phyloP scores from a whole-genome alignment of 352 stramenopile species.

The Phytophthora chlamydospora region DNA sequence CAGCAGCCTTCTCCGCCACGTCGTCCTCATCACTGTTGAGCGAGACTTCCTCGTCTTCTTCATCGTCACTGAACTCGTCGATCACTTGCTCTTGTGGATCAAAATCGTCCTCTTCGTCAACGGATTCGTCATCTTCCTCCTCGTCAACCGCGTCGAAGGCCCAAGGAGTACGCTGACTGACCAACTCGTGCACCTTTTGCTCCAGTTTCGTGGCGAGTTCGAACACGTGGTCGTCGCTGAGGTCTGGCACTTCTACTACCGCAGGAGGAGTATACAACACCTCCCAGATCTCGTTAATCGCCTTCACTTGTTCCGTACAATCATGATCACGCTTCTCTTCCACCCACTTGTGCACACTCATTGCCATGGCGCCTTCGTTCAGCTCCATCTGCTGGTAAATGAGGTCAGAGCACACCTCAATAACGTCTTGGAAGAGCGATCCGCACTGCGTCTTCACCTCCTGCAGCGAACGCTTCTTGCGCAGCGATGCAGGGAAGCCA shows the following conservation, averaged over 20 bases:
- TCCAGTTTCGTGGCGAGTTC: conserved; percentile 53
- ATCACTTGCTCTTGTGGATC: conserved; percentile 32
- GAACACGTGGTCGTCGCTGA: conserved; percentile 53
- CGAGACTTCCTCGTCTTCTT: conserved; percentile 19
- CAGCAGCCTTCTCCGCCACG: conserved; percentile 4
- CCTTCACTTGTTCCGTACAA: conserved; percentile 70
- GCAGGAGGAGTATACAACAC: conserved; percentile 65
- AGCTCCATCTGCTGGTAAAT: conserved; percentile 77
- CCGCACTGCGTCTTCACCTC: conserved; percentile 79
- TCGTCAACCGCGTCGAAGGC: conserved; percentile 46
- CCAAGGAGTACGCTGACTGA: conserved; percentile 73
- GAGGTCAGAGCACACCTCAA: conserved; percentile 87
- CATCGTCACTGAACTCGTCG: conserved; percentile 19
- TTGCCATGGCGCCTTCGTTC: conserved; percentile 85
- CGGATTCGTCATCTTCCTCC: conserved; percentile 26
- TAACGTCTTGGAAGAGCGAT: conserved; percentile 83
- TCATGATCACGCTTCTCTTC: conserved; percentile 72
- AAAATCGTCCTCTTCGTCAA: conserved; percentile 24
- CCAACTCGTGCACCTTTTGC: conserved; percentile 40
- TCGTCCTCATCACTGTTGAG: conserved; percentile 17
- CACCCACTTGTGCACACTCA: conserved; percentile 90
- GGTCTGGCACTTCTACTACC: conserved; percentile 72
- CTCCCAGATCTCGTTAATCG: conserved; percentile 79
- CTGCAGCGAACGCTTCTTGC: conserved; percentile 63
- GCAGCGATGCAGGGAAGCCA: conserved; percentile 65